Evolutionary conservation across 495 filamentous ascomycete genomes (phyloP), one percentile per base, ranked within the genome.

Genomic region (Penicillium manginii): DNA sequence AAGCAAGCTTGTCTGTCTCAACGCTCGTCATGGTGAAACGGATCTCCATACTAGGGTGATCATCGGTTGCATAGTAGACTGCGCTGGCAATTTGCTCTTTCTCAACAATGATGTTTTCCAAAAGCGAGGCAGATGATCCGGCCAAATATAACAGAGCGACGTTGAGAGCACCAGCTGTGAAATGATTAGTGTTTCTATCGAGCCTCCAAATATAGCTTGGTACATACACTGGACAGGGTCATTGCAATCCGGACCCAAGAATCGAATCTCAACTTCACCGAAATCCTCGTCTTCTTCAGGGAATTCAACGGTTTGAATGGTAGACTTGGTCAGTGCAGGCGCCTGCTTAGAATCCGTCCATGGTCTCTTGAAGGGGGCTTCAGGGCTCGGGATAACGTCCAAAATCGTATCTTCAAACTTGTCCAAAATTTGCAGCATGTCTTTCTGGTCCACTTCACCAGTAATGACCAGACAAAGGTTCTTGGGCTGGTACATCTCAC

Each of bases 401-500:
- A 92, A 73, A 63, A 98, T 93, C 14, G 86, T 88, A 58, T 89
- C 87, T 73, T 99, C 94, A 69, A 98, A 98, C 19, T 86, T 78
- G 59, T 96, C 92, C 59, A 99, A 70, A 45, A 91, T 90, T 2
- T 85, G 74, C 42, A 98, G 76, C 49, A 99, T 82, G 66, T 96
- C 77, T 1, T 80, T 73, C 72, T 97, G 92, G 64, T 96, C 86
- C 12, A 96, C 88, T 66, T 96, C 92, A 52, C 94, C 94, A 50
- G 93, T 86, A 50, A 99, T 84, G 33, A 97, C 80, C 52, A 98
- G 70, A 61, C 93, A 96, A 60, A 99, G 74, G 67, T 99, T 99
- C 67, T 91, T 96, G 8, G 96, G 94, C 65, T 97, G 93, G 65
- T 99, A 99, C 96, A 99, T 99, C 54, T 92, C 89, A 52, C 87